Conservation (phyloP, 257 asterid species). For the Rehmannia glutinosa region DNA sequence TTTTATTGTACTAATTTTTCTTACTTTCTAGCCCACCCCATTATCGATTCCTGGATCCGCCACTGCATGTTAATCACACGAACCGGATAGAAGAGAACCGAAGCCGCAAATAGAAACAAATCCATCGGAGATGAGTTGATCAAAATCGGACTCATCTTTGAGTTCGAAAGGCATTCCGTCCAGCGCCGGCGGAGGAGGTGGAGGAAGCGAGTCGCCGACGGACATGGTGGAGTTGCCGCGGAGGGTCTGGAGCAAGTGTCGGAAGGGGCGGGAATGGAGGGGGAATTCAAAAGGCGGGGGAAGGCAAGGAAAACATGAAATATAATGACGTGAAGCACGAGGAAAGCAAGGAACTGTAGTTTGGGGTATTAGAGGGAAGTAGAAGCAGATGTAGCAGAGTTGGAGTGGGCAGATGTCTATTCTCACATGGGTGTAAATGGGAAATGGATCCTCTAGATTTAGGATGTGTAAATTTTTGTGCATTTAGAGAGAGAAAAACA, state of each 20-base stretch:
- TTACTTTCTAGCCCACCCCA: too few relatives aligned
- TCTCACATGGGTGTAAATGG: too few relatives aligned
- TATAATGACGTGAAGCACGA: not conserved
- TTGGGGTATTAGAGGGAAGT: not conserved
- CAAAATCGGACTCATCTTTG: conserved; percentile 45
- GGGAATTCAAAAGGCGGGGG: not conserved
- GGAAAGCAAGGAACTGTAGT: not conserved
- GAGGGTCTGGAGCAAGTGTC: not conserved
- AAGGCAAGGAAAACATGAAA: not conserved
- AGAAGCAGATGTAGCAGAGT: not conserved
- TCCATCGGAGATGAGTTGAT: conserved; percentile 46
- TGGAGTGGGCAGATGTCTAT: not conserved
- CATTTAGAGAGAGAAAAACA: too few relatives aligned
- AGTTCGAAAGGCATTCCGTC: conserved; percentile 34
- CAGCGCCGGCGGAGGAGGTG: not conserved
- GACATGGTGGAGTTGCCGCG: conserved; percentile 12
- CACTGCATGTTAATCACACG: too few relatives aligned
- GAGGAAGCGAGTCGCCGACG: not conserved
- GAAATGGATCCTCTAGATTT: too few relatives aligned
- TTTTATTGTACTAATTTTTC: too few relatives aligned
- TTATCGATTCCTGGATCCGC: too few relatives aligned
- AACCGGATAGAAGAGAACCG: too few relatives aligned
- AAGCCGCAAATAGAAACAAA: conserved; percentile 52
- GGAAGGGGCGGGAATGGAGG: not conserved
- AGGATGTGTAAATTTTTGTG: too few relatives aligned